These are phyloP conservation scores for Aristolochia fimbriata DNA, from an alignment of 164 flowering plant genomes.

Conservation along the genomic window DNA sequence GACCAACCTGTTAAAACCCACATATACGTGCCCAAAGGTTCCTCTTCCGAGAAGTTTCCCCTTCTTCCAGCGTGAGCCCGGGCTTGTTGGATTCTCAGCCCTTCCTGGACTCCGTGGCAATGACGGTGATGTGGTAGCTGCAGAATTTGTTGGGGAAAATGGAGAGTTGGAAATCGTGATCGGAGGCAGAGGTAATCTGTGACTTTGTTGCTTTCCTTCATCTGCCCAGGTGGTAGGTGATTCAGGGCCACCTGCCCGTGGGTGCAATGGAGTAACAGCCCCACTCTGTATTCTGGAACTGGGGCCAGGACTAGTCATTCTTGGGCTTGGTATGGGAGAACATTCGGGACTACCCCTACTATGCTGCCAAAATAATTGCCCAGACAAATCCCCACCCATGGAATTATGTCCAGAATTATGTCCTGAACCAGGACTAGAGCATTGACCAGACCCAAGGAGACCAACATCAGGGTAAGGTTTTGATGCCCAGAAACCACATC, in stretches of 20 bases:
- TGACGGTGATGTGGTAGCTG: constrained; percentile 56
- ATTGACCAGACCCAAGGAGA: constrained; percentile 71
- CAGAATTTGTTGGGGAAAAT: constrained; percentile 61
- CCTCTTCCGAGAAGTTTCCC: constrained; percentile 87
- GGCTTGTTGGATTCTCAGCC: constrained; percentile 68
- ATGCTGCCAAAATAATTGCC: constrained; percentile 33
- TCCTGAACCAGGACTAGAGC: constrained; percentile 90
- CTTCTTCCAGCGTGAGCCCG: constrained; percentile 87
- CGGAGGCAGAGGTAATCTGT: constrained; percentile 84
- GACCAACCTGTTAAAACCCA: constrained; percentile 74
- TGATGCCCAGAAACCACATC: constrained; percentile 45
- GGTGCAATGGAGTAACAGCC: constrained; percentile 82
- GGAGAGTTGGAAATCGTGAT: constrained; percentile 42
- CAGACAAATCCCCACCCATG: constrained; percentile 37
- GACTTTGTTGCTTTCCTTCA: constrained; percentile 77
- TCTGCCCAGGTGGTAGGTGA: constrained; percentile 55
- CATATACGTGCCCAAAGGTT: constrained; percentile 93
- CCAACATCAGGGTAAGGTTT: constrained; percentile 55
- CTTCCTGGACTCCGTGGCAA: constrained; percentile 89
- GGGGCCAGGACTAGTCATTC: constrained; percentile 58
- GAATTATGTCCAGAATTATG: constrained; percentile 68
- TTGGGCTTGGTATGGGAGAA: constrained; percentile 51
- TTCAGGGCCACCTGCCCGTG: constrained; percentile 68
- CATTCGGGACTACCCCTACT: constrained; percentile 46
- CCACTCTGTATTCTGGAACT: constrained; percentile 71